Evolutionary conservation across 208 protist species (phyloP), one percentile per base, ranked within the genome.

Genomic region (Leptomonas pyrrhocoris): DNA sequence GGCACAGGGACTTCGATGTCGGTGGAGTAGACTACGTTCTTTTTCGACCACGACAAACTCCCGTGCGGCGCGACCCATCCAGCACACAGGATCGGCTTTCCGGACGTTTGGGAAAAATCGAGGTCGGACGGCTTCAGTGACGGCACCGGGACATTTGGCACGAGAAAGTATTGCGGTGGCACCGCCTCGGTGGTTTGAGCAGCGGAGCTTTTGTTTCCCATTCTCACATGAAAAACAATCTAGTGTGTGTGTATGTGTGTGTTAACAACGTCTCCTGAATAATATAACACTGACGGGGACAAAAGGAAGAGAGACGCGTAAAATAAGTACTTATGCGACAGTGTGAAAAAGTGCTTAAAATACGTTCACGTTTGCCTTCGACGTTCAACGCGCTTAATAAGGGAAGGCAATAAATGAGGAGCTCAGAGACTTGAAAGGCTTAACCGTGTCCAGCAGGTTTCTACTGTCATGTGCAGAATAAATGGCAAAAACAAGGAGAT

Each of bases 1-100:
- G 88, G 88, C 8, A 73, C 65, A 19, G 83, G 83, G 15, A 93
- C 46, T 4, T 73, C 57, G 6, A 93, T 60, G 21, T 86, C 74
- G 25, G 77, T 23, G 8, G 64, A 73, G 67, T 81, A 83, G 7
- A 38, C 43, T 2, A 84, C 60, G 34, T 80, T 84, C 30, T 60
- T 49, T 11, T 60, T 71, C 36, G 82, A 73, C 77, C 77, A 84
- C 21, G 66, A 48, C n/a, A 48, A 5, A 18, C 49, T 58, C 0
- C 55, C 55, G 6, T 74, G n/a, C 23, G 56, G 19, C 12, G 68
- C 65, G 9, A 79, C 30, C 82, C 82, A 87, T 7, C 73, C 82
- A 36, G 65, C 68, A 56, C 82, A 87, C 38, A 66, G 43, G 34
- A 87, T 70, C 3, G 77, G 64, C 54, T 74, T 75, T 15, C 72